Evolutionary conservation across 208 protist genomes (phyloP).

Genomic region (Leishmania guyanensis): DNA sequence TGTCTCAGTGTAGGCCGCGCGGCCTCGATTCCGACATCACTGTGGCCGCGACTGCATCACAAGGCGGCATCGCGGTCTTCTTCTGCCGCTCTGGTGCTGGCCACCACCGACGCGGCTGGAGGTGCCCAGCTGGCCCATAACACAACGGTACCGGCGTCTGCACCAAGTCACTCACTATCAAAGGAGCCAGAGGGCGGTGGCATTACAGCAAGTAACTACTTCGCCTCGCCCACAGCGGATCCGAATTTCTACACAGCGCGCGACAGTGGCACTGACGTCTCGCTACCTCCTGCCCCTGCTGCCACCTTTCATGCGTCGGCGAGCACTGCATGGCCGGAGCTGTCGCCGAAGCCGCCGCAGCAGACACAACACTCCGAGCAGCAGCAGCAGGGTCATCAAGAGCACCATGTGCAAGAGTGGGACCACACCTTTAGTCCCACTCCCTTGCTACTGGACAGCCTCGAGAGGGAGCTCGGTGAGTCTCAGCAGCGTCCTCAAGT

Average conservation of each 20-base stretch:
- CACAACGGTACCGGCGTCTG: background rate
- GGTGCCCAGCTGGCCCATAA: background rate
- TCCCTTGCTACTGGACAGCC: background rate
- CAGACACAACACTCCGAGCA: background rate
- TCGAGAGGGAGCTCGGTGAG: constrained; percentile 5
- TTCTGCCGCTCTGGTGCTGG: background rate
- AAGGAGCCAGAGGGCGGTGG: background rate
- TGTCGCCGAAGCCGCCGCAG: background rate
- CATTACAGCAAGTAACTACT: too few species aligned
- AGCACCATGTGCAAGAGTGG: constrained; percentile 1
- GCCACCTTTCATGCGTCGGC: background rate
- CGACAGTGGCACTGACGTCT: background rate
- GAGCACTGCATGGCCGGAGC: background rate
- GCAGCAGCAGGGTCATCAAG: background rate
- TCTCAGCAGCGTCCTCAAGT: constrained; percentile 8
- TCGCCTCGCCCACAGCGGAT: background rate
- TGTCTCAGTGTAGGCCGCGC: constrained; percentile 7
- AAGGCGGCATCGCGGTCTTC: background rate
- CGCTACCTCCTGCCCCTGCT: background rate
- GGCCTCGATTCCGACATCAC: constrained; percentile 10
- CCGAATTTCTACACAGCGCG: constrained; percentile 2
- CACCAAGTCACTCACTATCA: background rate
- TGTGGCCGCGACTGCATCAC: constrained; percentile 15
- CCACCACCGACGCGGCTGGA: background rate
- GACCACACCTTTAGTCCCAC: constrained; percentile 3